phyloP scores from a whole-genome alignment of 768 basidiomycete genomes.

The Coprinopsis sp. region DNA sequence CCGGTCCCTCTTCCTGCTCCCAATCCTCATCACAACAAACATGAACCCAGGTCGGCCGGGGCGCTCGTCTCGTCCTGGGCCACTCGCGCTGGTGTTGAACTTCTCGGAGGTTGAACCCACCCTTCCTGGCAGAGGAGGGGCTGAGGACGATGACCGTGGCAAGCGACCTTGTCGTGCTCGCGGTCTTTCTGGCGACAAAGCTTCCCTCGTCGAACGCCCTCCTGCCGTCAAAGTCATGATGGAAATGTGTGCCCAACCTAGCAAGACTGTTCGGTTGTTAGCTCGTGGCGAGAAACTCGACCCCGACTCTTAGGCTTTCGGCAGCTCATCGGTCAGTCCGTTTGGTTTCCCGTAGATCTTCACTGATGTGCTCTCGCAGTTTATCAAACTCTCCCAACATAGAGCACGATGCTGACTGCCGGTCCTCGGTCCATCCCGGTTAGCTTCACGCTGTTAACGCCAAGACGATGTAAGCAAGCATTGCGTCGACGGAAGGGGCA shows the following conservation, averaged over 20 bases:
- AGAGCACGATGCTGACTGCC: too few relatives aligned
- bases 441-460: too few relatives aligned
- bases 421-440: too few relatives aligned
- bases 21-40: conserved; percentile 44
- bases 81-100: conserved; percentile 49
- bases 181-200: conserved; percentile 22
- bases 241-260: conserved; percentile 69
- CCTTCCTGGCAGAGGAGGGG: conserved; percentile 27
- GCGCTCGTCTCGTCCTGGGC: conserved; percentile 67
- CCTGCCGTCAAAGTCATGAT: conserved; percentile 80
- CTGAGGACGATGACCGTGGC: conserved; percentile 26
- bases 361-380: too few relatives aligned
- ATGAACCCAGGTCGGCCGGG: conserved; percentile 64
- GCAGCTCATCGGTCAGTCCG: too few relatives aligned
- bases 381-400: too few relatives aligned
- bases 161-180: conserved; percentile 26
- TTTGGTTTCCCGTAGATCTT: too few relatives aligned
- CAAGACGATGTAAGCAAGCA: too few relatives aligned
- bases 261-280: conserved; percentile 71
- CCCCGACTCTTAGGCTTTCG: too few relatives aligned
- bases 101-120: conserved; percentile 53
- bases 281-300: conserved; percentile 85
- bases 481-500: too few relatives aligned
- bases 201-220: conserved; percentile 68
- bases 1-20: conserved; percentile 69